Evolutionary conservation across 2,329 filamentous ascomycete species (phyloP), one percentile per base, ranked within the genome.

Genomic region (Fusarium marasasianum): DNA sequence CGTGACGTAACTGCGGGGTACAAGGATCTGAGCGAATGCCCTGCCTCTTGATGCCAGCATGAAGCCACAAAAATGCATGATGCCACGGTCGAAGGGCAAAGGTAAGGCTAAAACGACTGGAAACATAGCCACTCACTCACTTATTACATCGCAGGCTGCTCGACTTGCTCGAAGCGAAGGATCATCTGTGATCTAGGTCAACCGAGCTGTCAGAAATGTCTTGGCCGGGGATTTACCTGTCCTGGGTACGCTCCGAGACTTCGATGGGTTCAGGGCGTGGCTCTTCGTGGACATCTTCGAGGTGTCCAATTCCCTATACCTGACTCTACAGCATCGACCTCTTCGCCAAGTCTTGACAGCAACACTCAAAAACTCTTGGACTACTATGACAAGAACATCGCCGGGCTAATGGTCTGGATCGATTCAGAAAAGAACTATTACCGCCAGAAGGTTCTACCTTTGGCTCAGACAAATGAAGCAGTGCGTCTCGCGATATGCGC

Each of bases 281-380:
- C 48, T 20, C 8, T 51, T 8, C 48, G 48, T 8, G 48, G 48
- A 0, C 22, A 24, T 20, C 48, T 51, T 14, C 15, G 22, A 0
- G 48, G 48, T 6, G 12, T 14, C 0, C 31, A 35, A 10, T 51
- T 10, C 0, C 48, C 48, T 2, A 0, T 51, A 4, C 8, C 29
- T 0, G 12, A 3, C 0, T 6, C 31, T 14, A 6, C 6, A 14
- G 17, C 6, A 24, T 18, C 22, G 1, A 3, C 0, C 2, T 5
- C 22, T 2, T 11, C 31, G 4, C 15, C 11, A 14, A 20, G 6
- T 14, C 0, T 18, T 6, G 17, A 51, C 15, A 14, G 3, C 4
- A 33, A 24, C 17, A 35, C 8, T 3, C 48, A 33, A 1, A 17
- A 35, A 3, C 22, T 51, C 0, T 24, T 51, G 2, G 48, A 35